Percentiles rank a stretch among this genome's conserved stretches.
These are phyloP conservation scores for Houttuynia cordata DNA, from an alignment of 164 flowering plant genomes.

Conservation along the genomic window DNA sequence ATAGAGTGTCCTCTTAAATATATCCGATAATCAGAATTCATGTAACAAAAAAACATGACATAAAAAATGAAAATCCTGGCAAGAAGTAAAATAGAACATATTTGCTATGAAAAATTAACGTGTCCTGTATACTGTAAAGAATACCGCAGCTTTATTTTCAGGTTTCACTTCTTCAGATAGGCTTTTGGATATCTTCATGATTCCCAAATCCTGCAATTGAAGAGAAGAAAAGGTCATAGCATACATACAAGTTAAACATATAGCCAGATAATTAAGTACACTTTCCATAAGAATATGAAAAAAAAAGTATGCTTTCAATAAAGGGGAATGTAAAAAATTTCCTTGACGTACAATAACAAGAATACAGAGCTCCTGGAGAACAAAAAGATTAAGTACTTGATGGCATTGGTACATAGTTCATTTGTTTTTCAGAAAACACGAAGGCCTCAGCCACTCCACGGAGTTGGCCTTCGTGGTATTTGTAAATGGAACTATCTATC, in stretches of 20 bases:
- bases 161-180: conserved; percentile 17
- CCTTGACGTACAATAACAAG: not conserved
- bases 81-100: not conserved
- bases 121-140: not conserved
- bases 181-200: conserved; percentile 27
- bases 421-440: too few species aligned
- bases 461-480: too few species aligned
- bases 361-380: not conserved
- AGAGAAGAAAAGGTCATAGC: not conserved
- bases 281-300: not conserved
- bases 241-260: not conserved
- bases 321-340: not conserved
- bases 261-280: not conserved
- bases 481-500: too few species aligned
- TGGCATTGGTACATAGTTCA: too few species aligned
- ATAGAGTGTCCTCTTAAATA: not conserved
- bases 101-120: not conserved
- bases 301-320: too few species aligned
- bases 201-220: conserved; percentile 35
- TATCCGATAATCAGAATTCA: not conserved
- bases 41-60: not conserved
- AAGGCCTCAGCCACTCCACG: too few species aligned
- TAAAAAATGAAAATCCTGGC: not conserved
- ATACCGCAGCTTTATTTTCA: conserved; percentile 22
- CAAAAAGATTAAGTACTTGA: not conserved